Conservation (phyloP, 352 stramenopile genomes). For the Globisporangium nagaii region DNA sequence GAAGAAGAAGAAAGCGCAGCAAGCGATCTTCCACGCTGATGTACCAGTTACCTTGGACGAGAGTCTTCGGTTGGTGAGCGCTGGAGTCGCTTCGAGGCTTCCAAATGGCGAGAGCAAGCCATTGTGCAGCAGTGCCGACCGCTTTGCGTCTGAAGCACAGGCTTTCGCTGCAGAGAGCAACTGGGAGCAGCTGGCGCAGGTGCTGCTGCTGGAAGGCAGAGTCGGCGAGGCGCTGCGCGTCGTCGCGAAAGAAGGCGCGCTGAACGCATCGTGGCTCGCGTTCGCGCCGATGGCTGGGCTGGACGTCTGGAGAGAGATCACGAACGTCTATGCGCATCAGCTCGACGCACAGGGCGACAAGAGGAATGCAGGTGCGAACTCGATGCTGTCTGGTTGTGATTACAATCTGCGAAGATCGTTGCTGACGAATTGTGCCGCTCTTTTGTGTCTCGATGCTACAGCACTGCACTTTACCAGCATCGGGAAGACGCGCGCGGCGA, state of each 20-base stretch:
- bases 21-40: slow-evolving; percentile 22
- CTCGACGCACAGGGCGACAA: slow-evolving; percentile 38
- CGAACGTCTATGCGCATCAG: slow-evolving; percentile 54
- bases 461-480: slow-evolving; percentile 58
- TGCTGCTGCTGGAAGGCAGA: slow-evolving; percentile 44
- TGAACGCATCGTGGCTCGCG: slow-evolving; percentile 53
- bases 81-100: too few relatives aligned
- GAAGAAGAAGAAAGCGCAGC: slow-evolving; percentile 14
- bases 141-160: slow-evolving; percentile 15
- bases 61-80: too few relatives aligned
- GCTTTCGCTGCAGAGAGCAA: slow-evolving; percentile 25
- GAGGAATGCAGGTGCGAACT: slow-evolving; percentile 30
- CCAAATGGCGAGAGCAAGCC: too few relatives aligned
- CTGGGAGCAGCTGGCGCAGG: slow-evolving; percentile 47
- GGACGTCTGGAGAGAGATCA: slow-evolving; percentile 67
- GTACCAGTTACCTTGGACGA: slow-evolving; percentile 10
- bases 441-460: too few relatives aligned
- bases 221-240: slow-evolving; percentile 53
- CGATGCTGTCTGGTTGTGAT: background rate
- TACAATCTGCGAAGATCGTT: too few relatives aligned
- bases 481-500: slow-evolving; percentile 43
- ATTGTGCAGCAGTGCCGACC: background rate
- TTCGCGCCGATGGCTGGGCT: slow-evolving; percentile 67
- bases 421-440: too few relatives aligned
- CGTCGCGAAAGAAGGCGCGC: slow-evolving; percentile 36